Base-by-base conservation (phyloP, 352 stramenopile genomes). In the Pythium dissotocum region DNA sequence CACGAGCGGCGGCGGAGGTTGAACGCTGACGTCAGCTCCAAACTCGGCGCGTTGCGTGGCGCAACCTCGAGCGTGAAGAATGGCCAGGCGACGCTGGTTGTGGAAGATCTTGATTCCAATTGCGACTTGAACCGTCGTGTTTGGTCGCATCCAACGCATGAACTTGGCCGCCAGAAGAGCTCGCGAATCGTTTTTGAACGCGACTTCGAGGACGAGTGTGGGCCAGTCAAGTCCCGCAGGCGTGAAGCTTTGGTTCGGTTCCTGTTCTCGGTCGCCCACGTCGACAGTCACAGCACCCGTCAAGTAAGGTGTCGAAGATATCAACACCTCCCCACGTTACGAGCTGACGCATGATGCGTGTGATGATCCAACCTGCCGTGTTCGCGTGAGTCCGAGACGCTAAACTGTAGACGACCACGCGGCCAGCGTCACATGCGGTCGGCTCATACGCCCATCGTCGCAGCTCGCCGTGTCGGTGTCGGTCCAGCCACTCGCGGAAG, bases 371-470 rank as follows among this genome's bases (percentile, higher is more conserved):
- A 54, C 35, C 12, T 12, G 13, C 13, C 2, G 48, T 7, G n/a
- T 26, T 24, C 24, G 24, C 2, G 24, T 56, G 49, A 5, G 24
- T 26, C 6, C 6, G 4, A 1, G 24, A 21, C 6, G 49, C 0
- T 26, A 36, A 56, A 28, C 26, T 56, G 49, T 56, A 36, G 18
- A 56, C 49, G 24, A 56, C n/a, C 9, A 56, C 49, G 21, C 49
- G 49, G 6, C 49, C 49, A 33, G 49, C 36, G 21, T 21, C 26
- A 8, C 24, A 38, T 51, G 66, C 63, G 51, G 68, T 26, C 42
- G 70, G 60, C 33, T 72, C 59, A 60, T 73, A 73, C 44, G 60
- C 7, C 65, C 70, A 76, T 16, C 58, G 65, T 12, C 63, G 54
- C 7, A 73, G 42, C 10, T 62, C 53, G 6, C 33, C 58, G 59